Evolutionary conservation across 345 rosid species (phyloP).

Genomic region (Eucalyptus sideroxylon): DNA sequence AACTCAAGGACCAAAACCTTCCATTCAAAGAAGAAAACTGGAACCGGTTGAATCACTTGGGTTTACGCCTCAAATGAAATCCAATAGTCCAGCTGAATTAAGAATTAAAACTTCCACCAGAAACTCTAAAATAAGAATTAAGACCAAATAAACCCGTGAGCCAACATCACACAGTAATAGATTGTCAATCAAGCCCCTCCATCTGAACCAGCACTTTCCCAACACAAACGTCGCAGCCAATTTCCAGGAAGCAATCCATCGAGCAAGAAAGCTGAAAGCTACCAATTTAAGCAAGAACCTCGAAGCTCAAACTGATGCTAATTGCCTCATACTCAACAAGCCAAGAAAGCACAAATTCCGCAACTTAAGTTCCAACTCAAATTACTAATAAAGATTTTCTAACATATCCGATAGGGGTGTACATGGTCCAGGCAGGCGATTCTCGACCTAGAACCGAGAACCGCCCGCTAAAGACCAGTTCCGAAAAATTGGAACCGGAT

Average conservation of each 20-base stretch:
- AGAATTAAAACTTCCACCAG: neutral
- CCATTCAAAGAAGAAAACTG: neutral
- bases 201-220: neutral
- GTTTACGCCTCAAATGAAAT: neutral
- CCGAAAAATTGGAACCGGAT: too few relatives aligned
- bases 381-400: neutral
- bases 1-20: neutral
- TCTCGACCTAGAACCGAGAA: too few relatives aligned
- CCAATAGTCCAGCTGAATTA: neutral
- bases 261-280: neutral
- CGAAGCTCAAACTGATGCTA: neutral
- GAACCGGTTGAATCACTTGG: neutral
- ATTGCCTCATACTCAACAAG: neutral
- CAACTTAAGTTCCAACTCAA: neutral
- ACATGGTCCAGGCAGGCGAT: too few relatives aligned
- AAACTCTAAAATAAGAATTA: neutral
- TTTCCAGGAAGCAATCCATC: neutral
- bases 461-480: too few relatives aligned
- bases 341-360: neutral
- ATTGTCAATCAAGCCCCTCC: neutral
- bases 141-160: neutral
- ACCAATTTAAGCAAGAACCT: neutral
- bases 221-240: neutral
- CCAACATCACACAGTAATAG: neutral
- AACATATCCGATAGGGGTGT: neutral